These are phyloP conservation scores for Talaromyces sp. DNA, from an alignment of 2,329 filamentous ascomycete species.

Conservation along the genomic window DNA sequence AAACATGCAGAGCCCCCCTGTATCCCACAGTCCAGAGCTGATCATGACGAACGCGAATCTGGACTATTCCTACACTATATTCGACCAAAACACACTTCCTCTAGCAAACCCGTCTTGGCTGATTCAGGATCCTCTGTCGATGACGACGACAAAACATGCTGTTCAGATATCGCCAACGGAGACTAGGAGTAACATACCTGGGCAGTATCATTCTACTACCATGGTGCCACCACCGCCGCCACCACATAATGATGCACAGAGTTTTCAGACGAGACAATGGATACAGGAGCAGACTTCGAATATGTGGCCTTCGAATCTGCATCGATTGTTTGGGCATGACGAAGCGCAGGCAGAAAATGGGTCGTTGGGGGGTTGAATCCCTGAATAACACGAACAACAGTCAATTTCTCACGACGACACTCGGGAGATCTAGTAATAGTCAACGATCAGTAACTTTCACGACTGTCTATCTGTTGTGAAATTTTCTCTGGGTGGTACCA, in stretches of 20 bases:
- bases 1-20: conserved; percentile 25
- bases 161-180: conserved; percentile 5
- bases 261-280: conserved; percentile 2
- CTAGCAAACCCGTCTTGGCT: conserved; percentile 25
- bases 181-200: neutral
- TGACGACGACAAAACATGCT: neutral
- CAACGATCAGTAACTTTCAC: neutral
- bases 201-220: neutral
- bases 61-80: conserved; percentile 26
- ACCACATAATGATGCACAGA: neutral
- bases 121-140: conserved; percentile 15
- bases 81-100: conserved; percentile 26
- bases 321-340: conserved; percentile 4
- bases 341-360: neutral
- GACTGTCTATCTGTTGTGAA: neutral
- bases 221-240: neutral
- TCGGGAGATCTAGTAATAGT: too few species aligned
- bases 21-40: conserved; percentile 17
- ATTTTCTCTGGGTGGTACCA: neutral
- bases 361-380: neutral
- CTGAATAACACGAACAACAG: neutral
- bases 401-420: neutral
- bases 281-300: neutral
- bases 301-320: neutral
- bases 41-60: conserved; percentile 16